Evolutionary conservation across 805 yeast genomes (phyloP), one percentile per base, ranked within the genome.

Genomic region (Saturnispora bothae): DNA sequence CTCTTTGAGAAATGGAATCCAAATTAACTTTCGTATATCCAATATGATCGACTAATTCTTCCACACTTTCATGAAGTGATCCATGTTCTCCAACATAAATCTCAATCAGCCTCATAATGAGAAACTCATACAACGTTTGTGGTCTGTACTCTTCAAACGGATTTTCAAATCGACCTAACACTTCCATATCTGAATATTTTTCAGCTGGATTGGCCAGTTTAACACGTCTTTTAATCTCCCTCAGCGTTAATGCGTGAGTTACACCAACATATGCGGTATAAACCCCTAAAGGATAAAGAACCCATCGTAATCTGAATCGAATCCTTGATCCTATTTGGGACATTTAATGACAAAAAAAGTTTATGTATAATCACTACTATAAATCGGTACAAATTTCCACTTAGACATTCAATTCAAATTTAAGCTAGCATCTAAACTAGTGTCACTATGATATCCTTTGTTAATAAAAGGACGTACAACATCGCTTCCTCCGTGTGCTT

Each of bases 91-190:
- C 56, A 4, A 28, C 33, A 18, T 28, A 36, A 4, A 84, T 53
- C 54, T 86, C 96, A 40, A 76, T 55, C 3, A 86, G 43, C 16
- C 96, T 64, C 48, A 88, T 80, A 31, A 72, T 64, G 21, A 83
- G 63, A 58, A 88, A 89, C 59, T 89, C 96, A 53, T 82, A 82
- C 7, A 84, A 66, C 0, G 96, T 85, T 58, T 88, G 96, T 5
- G 85, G 81, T 36, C 96, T 67, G 54, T 89, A 89, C 53, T 89
- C 96, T 14, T 70, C 69, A 54, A 89, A 89, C 2, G 97, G 97
- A 51, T 89, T 89, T 42, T 84, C 92, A 60, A 73, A 89, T 48
- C 86, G 65, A 8, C 96, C 96, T 15, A 71, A 69, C 1, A 84
- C 61, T n/a, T 62, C 61, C 42, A 78, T 49, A 3, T 74, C 63